Evolutionary conservation across 1,284 basidiomycete species (phyloP), one percentile per base, ranked within the genome.

Genomic region (Garcileccinum viscosum): DNA sequence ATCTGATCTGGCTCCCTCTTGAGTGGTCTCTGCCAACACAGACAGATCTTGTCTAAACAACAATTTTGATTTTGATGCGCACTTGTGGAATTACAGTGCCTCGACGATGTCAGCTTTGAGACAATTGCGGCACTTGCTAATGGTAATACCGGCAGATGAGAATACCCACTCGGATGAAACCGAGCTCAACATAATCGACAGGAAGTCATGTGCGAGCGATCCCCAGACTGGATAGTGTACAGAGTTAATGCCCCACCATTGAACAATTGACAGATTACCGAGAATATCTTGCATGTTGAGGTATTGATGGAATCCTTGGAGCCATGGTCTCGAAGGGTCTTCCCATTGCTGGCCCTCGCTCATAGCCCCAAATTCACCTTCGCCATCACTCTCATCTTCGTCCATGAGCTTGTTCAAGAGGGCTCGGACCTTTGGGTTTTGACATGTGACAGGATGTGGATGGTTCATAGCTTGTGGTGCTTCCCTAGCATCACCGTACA

Each of bases 361-460:
- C 3, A 6, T 62, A 64, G 35, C 32, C 4, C 2, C 33, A 11
- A 5, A 17, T 0, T 44, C 27, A 33, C 30, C 58, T 38, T 66
- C 8, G 4, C 30, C 24, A 30, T 66, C 42, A 27, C 37, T 50
- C 4, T 61, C 22, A 12, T 67, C 42, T 7, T 66, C n/a, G 7
- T 66, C 61, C 47, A 64, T 63, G 11, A 66, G 65, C 42, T 66
- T 14, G 1, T 38, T 66, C 27, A 66, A 30, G 65, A 53, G 63
- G 2, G 9, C 44, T 37, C 11, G 19, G 24, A 58, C 47, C 27
- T 64, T 64, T 15, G 12, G 47, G 22, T 66, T 62, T 27, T 47
- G 30, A 27, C 40, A 47, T n/a, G 33, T 65, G 22, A 65, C 15
- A 12, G 58, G 33, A 17, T 3, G 3, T 3, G 12, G 24, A 27